Conservation (phyloP, 495 filamentous ascomycete species). For the Chaetomium fimeti region DNA sequence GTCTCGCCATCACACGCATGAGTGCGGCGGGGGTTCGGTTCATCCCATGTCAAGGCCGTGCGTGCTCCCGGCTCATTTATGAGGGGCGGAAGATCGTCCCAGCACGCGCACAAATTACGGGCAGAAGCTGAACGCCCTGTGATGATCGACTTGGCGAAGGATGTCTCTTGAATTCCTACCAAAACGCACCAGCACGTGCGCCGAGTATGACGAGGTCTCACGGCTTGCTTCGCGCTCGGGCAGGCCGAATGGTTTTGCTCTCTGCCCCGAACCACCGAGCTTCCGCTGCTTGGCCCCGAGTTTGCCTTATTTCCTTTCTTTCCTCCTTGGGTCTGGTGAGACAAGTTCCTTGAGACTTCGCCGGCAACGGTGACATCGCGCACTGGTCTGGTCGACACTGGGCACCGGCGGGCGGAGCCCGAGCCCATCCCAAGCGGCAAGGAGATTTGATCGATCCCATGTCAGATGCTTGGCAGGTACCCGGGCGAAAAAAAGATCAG, state of each 20-base stretch:
- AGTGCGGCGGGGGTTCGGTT: slow-evolving; percentile 8
- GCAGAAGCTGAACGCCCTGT: not conserved
- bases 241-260: not conserved
- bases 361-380: slow-evolving; percentile 32
- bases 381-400: slow-evolving; percentile 24
- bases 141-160: slow-evolving; percentile 5
- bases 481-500: slow-evolving; percentile 18
- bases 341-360: slow-evolving; percentile 21
- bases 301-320: not conserved
- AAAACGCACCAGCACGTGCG: not conserved
- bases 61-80: slow-evolving; percentile 6
- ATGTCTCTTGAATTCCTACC: not conserved
- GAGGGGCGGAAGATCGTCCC: slow-evolving; percentile 9
- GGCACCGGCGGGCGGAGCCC: not conserved
- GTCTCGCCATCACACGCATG: slow-evolving; percentile 16
- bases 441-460: slow-evolving; percentile 29
- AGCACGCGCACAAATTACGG: slow-evolving; percentile 13
- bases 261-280: not conserved
- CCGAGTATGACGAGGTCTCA: not conserved
- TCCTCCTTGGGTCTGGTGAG: slow-evolving; percentile 28
- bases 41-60: slow-evolving; percentile 9
- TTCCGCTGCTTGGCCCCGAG: not conserved
- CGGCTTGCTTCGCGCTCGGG: not conserved
- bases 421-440: slow-evolving; percentile 23
- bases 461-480: slow-evolving; percentile 27